phyloP scores from a whole-genome alignment of 192 early-diverging fungal genomes.

The Lobosporangium transversale region DNA sequence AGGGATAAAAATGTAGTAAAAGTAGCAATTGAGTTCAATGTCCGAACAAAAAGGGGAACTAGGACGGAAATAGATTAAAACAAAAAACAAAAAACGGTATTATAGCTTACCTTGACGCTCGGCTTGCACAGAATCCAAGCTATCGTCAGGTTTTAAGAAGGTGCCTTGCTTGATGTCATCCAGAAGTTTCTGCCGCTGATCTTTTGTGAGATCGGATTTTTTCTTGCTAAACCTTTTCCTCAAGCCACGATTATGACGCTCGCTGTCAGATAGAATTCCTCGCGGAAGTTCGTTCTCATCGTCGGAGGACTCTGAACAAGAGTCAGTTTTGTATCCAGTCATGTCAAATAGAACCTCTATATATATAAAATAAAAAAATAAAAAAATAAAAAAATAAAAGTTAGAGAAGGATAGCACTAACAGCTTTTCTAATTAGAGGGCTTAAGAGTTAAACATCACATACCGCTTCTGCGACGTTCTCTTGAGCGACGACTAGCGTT shows the following conservation, averaged over 20 bases:
- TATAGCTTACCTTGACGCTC: conserved; percentile 25
- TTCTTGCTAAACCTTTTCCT: conserved; percentile 35
- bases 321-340: conserved; percentile 62
- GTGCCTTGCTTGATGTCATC: conserved; percentile 44
- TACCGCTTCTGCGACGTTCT: conserved; percentile 42
- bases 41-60: background rate
- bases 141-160: conserved; percentile 33
- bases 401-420: too few species aligned
- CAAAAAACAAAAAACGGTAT: background rate
- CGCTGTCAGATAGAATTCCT: conserved; percentile 46
- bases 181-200: conserved; percentile 43
- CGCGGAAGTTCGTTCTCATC: conserved; percentile 40
- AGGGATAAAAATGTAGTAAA: background rate
- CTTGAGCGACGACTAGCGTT: background rate
- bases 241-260: conserved; percentile 30
- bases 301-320: conserved; percentile 40
- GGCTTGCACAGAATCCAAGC: conserved; percentile 11
- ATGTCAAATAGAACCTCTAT: conserved; percentile 57
- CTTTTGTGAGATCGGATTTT: conserved; percentile 16
- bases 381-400: too few species aligned
- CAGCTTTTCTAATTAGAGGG: too few species aligned
- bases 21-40: too few species aligned
- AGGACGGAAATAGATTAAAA: background rate
- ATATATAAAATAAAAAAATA: background rate
- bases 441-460: too few species aligned